Conservation (phyloP, 192 early-diverging fungal species). For the Jimgerdemannia lactiflua region DNA sequence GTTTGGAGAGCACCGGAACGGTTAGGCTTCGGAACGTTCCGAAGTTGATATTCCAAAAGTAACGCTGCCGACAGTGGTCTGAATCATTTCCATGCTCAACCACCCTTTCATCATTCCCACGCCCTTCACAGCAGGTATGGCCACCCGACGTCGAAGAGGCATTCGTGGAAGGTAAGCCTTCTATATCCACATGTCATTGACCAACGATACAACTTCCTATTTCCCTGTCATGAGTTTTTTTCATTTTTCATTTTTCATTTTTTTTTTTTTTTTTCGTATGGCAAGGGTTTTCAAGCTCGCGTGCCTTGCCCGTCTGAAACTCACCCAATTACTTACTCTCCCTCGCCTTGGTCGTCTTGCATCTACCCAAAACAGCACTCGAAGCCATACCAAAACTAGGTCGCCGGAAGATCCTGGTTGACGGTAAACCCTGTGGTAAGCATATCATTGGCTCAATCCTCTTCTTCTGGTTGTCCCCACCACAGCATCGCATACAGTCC, state of each 20-base stretch:
- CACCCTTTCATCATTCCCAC: not conserved
- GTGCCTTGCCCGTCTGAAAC: no score
- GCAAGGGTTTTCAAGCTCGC: no score
- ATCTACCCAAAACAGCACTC: constrained; percentile 35
- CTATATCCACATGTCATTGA: no score
- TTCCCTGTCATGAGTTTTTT: no score
- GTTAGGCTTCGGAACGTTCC: no score
- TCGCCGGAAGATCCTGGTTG: constrained; percentile 46
- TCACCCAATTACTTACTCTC: not conserved
- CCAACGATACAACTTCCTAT: no score
- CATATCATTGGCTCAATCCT: not conserved
- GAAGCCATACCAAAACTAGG: constrained; percentile 51
- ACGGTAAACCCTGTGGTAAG: constrained; percentile 49
- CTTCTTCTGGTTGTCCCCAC: no score
- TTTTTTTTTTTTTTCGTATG: constrained; percentile 6
- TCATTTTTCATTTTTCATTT: constrained; percentile 3
- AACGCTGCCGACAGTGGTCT: no score
- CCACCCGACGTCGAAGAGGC: constrained; percentile 56
- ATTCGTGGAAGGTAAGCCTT: constrained; percentile 52
- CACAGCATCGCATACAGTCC: constrained; percentile 28
- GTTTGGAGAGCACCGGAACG: no score
- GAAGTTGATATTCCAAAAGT: no score
- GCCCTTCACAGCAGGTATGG: constrained; percentile 47
- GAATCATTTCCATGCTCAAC: no score
- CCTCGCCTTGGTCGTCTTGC: no score